Conservation (phyloP, 139 green algal genomes). For the Choricystis sp. region DNA sequence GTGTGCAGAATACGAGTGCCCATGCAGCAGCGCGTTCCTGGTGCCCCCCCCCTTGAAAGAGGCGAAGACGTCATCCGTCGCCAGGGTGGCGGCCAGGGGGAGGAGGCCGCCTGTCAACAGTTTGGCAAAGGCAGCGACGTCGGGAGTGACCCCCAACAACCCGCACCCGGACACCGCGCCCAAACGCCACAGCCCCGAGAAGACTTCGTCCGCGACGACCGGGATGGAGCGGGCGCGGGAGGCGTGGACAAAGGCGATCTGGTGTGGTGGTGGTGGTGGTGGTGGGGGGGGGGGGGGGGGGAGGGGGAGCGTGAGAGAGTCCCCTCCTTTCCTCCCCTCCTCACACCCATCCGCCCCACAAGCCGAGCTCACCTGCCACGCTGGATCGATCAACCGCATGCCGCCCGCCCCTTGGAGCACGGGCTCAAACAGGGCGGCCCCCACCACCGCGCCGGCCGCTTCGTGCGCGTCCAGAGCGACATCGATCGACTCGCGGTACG, state of each 20-base stretch:
- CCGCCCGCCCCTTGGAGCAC: conserved; percentile 79
- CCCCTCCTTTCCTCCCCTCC: too few relatives aligned
- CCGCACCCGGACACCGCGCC: conserved; percentile 38
- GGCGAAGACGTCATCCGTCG: conserved; percentile 57
- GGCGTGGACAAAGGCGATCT: not conserved
- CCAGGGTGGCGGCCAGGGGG: conserved; percentile 73
- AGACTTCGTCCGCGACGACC: conserved; percentile 90
- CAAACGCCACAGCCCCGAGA: conserved; percentile 77
- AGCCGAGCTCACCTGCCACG: conserved; percentile 75
- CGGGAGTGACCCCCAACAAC: conserved; percentile 55
- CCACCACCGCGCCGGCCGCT: conserved; percentile 13
- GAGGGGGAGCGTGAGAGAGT: too few relatives aligned
- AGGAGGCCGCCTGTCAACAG: conserved; percentile 71
- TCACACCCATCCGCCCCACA: too few relatives aligned
- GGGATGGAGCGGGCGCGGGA: conserved; percentile 42
- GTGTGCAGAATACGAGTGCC: conserved; percentile 95
- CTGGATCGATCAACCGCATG: conserved; percentile 85
- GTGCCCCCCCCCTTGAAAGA: conserved; percentile 57
- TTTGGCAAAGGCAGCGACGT: conserved; percentile 94
- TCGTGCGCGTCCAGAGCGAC: conserved; percentile 16
- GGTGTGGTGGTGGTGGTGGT: too few relatives aligned
- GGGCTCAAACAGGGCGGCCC: conserved; percentile 64
- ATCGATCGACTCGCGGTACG: conserved; percentile 12
- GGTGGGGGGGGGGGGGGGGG: too few relatives aligned
- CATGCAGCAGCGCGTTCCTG: conserved; percentile 80